These are phyloP conservation scores for Yamadazyma ubonensis DNA, from an alignment of 805 yeast genomes.

Conservation along the genomic window DNA sequence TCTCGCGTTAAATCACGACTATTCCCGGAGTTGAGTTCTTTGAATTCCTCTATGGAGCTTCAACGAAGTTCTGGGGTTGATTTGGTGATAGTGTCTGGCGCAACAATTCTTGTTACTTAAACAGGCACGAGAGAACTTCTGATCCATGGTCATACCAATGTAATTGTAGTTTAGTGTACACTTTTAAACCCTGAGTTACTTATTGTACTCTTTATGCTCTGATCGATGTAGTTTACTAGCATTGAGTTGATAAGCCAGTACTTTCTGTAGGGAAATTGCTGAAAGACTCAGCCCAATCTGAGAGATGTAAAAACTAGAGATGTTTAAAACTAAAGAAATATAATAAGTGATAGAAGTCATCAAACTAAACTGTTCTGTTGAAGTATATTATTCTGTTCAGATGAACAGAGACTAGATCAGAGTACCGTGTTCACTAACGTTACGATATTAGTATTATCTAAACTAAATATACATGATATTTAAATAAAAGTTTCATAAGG, in stretches of 20 bases:
- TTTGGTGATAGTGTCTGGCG: slow-evolving; percentile 51
- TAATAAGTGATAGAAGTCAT: too few species aligned
- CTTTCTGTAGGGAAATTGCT: not conserved
- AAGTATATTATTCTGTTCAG: too few species aligned
- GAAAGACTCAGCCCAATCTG: not conserved
- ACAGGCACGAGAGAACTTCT: slow-evolving; percentile 48
- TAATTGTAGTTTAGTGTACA: slow-evolving; percentile 1
- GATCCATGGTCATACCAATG: slow-evolving; percentile 28
- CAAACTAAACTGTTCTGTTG: too few species aligned
- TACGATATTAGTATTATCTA: slow-evolving; percentile 14
- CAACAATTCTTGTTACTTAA: slow-evolving; percentile 47
- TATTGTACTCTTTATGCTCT: too few species aligned
- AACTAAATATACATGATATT: slow-evolving; percentile 23
- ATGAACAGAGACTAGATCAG: not conserved
- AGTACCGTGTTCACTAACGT: slow-evolving; percentile 9
- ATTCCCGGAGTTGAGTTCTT: slow-evolving; percentile 45
- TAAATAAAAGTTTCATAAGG: slow-evolving; percentile 99
- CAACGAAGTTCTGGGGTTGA: slow-evolving; percentile 39
- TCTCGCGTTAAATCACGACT: slow-evolving; percentile 52
- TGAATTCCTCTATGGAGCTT: slow-evolving; percentile 37
- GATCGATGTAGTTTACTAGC: too few species aligned
- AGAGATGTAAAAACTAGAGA: too few species aligned
- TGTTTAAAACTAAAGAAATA: too few species aligned
- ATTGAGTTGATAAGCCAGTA: too few species aligned
- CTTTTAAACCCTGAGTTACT: too few species aligned